phyloP scores from a whole-genome alignment of 2,329 filamentous ascomycete species.

The Coniochaeta sp. region DNA sequence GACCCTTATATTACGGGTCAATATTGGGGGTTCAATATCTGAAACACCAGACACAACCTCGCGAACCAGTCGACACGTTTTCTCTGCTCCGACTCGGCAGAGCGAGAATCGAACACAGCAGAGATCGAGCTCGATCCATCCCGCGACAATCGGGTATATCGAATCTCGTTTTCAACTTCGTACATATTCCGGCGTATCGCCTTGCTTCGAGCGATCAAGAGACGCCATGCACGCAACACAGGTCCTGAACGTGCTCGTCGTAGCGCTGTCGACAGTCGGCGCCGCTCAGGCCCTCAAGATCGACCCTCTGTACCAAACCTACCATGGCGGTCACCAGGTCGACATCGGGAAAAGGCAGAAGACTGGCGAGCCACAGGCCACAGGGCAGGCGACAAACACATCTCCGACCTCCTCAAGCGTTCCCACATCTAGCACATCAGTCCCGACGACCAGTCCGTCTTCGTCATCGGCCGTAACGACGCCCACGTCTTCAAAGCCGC shows the following conservation, averaged over 20 bases:
- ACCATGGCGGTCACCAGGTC: slow-evolving; percentile 9
- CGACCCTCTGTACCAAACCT: slow-evolving; percentile 17
- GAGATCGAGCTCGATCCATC: no score
- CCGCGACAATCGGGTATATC: not conserved
- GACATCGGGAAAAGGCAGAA: slow-evolving; percentile 16
- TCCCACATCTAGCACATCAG: not conserved
- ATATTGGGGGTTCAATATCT: not conserved
- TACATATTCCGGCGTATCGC: no score
- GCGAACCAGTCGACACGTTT: no score
- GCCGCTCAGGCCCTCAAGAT: slow-evolving; percentile 34
- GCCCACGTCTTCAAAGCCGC: slow-evolving; percentile 4
- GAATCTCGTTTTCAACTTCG: not conserved
- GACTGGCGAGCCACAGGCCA: slow-evolving; percentile 3
- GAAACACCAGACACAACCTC: not conserved
- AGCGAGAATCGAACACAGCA: no score
- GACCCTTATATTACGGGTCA: not conserved
- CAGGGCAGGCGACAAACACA: slow-evolving; percentile 2
- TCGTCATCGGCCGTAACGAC: not conserved
- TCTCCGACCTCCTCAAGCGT: not conserved
- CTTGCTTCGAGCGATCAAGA: not conserved
- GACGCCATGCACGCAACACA: not conserved
- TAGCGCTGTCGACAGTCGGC: slow-evolving; percentile 38
- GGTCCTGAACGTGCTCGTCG: slow-evolving; percentile 34
- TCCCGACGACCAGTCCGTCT: not conserved
- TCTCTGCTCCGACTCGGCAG: no score